phyloP scores from a whole-genome alignment of 495 filamentous ascomycete species.

The Staphylotrichum tortipilum region DNA sequence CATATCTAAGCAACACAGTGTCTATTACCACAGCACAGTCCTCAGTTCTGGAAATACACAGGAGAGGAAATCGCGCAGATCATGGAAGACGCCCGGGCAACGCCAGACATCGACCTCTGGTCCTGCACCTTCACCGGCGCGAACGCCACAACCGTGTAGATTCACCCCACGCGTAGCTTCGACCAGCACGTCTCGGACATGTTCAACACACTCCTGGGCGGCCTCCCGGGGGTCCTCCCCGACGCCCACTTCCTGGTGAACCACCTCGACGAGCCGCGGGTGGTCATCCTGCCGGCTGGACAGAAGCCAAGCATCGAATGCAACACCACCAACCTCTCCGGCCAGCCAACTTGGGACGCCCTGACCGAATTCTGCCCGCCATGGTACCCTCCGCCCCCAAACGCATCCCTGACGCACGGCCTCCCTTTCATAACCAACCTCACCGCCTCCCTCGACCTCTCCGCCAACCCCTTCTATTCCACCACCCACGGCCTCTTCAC shows the following conservation, averaged over 20 bases:
- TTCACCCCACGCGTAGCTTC: conserved; percentile 15
- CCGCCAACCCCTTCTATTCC: conserved; percentile 21
- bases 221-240: conserved; percentile 52
- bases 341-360: conserved; percentile 9
- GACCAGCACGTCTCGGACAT: conserved; percentile 17
- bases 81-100: conserved; percentile 3
- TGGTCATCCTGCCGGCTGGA: conserved; percentile 49
- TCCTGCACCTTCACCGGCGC: conserved; percentile 14
- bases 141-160: conserved; percentile 16
- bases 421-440: conserved; percentile 21
- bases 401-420: conserved; percentile 10
- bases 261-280: conserved; percentile 65
- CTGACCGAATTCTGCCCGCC: conserved; percentile 14
- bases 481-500: conserved; percentile 23
- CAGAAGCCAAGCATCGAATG: not conserved
- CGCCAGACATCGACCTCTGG: conserved; percentile 21
- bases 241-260: conserved; percentile 74
- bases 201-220: conserved; percentile 44
- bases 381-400: not conserved
- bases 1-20: conserved; percentile 14
- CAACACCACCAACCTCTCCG: conserved; percentile 3
- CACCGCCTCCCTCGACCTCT: conserved; percentile 16
- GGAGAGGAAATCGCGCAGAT: conserved; percentile 16
- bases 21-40: conserved; percentile 5
- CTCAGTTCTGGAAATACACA: conserved; percentile 18